phyloP scores from a whole-genome alignment of 805 yeast genomes.

The Wickerhamia fluorescens region DNA sequence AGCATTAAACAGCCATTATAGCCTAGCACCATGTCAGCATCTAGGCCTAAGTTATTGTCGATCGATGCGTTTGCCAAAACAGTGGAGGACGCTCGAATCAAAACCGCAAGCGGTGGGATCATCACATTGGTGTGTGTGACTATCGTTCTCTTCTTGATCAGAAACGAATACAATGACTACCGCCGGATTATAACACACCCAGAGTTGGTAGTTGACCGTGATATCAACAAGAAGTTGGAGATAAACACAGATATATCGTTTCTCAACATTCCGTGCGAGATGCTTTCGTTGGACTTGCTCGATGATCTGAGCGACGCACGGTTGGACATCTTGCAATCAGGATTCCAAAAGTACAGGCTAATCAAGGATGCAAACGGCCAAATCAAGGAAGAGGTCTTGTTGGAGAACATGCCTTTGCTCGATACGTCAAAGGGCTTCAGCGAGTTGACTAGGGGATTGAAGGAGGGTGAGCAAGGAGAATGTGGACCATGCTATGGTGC shows the following conservation, averaged over 20 bases:
- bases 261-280: conserved; percentile 80
- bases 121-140: conserved; percentile 68
- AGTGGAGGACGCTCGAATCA: conserved; percentile 85
- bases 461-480: conserved; percentile 31
- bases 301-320: conserved; percentile 85
- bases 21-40: no score
- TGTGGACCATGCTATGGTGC: conserved; percentile 96
- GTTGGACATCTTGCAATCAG: conserved; percentile 60
- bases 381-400: conserved; percentile 19
- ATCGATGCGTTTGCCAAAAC: conserved; percentile 92
- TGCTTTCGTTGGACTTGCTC: conserved; percentile 76
- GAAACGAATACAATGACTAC: conserved; percentile 75
- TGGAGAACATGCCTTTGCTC: conserved; percentile 17
- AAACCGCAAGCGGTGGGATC: conserved; percentile 85
- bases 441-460: conserved; percentile 24
- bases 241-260: conserved; percentile 78
- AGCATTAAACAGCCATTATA: no score
- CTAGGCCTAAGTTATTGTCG: conserved; percentile 45
- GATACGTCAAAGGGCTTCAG: conserved; percentile 18
- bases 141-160: conserved; percentile 53
- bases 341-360: conserved; percentile 65
- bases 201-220: conserved; percentile 83
- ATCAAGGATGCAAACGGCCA: conserved; percentile 41
- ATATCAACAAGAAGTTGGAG: conserved; percentile 64
- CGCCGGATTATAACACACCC: conserved; percentile 63